Percentiles rank a stretch among this genome's conserved stretches.
phyloP scores from a whole-genome alignment of 495 filamentous ascomycete species.

The Cetradonia linearis region DNA sequence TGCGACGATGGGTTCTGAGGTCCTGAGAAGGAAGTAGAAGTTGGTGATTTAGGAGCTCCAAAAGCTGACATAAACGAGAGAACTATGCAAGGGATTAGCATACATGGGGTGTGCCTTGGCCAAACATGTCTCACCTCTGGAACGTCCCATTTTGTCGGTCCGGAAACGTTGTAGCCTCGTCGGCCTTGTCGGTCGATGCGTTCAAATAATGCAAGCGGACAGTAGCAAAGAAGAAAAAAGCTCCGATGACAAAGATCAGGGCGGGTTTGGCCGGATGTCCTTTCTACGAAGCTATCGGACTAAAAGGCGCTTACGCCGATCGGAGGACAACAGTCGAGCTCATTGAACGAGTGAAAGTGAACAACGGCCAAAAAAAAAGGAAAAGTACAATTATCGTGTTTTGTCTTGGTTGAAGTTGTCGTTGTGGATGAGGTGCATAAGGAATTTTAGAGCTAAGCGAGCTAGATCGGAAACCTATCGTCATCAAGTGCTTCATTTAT shows the following conservation, averaged over 20 bases:
- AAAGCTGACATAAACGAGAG: conserved; percentile 55
- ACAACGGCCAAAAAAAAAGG: not conserved
- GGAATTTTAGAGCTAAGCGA: conserved; percentile 5
- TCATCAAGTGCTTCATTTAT: not conserved
- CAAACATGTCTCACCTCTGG: conserved; percentile 16
- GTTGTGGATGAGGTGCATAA: not conserved
- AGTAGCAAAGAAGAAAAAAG: not conserved
- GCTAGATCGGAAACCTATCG: conserved; percentile 3
- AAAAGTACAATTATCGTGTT: not conserved
- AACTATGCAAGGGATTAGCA: conserved; percentile 36
- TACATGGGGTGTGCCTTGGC: not conserved
- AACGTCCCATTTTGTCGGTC: conserved; percentile 16
- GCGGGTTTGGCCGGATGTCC: conserved; percentile 12
- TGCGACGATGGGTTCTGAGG: conserved; percentile 18
- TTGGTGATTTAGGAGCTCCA: conserved; percentile 31
- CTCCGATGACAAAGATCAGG: not conserved
- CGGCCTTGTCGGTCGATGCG: not conserved
- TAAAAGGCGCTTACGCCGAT: conserved; percentile 3
- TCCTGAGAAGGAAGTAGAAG: conserved; percentile 29
- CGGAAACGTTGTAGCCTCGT: conserved; percentile 9
- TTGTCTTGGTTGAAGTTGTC: not conserved
- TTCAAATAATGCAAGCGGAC: not conserved
- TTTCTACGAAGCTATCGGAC: not conserved
- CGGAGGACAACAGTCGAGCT: not conserved
- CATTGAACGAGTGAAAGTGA: conserved; percentile 16